These are phyloP conservation scores for Cutaneotrichosporon cyanovorans DNA, from an alignment of 1,284 basidiomycete genomes.

Conservation along the genomic window DNA sequence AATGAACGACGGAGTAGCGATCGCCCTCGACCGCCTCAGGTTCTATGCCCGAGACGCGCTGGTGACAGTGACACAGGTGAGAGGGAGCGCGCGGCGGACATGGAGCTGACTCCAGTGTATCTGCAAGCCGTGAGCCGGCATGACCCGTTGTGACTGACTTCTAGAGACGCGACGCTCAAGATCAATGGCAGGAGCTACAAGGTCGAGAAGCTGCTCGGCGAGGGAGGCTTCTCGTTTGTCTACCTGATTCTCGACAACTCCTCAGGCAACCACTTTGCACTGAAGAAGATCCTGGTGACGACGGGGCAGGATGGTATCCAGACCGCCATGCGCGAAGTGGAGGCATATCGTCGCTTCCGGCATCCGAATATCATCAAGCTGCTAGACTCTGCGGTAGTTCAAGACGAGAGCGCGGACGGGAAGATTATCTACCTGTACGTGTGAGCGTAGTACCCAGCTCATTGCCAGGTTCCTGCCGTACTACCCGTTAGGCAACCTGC, in stretches of 20 bases:
- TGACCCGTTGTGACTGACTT: slow-evolving; percentile 13
- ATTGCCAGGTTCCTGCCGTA: slow-evolving; percentile 31
- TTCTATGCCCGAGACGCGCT: slow-evolving; percentile 34
- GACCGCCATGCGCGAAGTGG: slow-evolving; percentile 75
- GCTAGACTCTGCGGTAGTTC: slow-evolving; percentile 80
- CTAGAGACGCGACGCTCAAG: slow-evolving; percentile 60
- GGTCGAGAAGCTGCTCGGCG: slow-evolving; percentile 76
- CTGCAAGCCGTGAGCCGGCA: slow-evolving; percentile 47
- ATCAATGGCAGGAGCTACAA: slow-evolving; percentile 90
- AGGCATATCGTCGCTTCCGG: slow-evolving; percentile 84
- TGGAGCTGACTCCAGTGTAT: slow-evolving; percentile 32
- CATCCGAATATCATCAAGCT: slow-evolving; percentile 51
- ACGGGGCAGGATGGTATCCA: slow-evolving; percentile 53
- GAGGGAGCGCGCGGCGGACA: slow-evolving; percentile 5
- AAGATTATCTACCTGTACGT: slow-evolving; percentile 77
- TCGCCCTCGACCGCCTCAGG: slow-evolving; percentile 36
- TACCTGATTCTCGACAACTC: slow-evolving; percentile 71
- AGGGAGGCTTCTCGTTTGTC: slow-evolving; percentile 92
- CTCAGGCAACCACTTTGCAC: slow-evolving; percentile 70
- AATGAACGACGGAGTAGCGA: slow-evolving; percentile 35
- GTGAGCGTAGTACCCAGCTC: neutral
- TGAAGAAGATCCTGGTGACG: slow-evolving; percentile 90
- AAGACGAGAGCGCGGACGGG: slow-evolving; percentile 70
- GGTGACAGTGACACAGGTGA: slow-evolving; percentile 34
- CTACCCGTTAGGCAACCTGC: slow-evolving; percentile 67